Conservation (phyloP, 305 asterid genomes). For the Coffea humblotiana region DNA sequence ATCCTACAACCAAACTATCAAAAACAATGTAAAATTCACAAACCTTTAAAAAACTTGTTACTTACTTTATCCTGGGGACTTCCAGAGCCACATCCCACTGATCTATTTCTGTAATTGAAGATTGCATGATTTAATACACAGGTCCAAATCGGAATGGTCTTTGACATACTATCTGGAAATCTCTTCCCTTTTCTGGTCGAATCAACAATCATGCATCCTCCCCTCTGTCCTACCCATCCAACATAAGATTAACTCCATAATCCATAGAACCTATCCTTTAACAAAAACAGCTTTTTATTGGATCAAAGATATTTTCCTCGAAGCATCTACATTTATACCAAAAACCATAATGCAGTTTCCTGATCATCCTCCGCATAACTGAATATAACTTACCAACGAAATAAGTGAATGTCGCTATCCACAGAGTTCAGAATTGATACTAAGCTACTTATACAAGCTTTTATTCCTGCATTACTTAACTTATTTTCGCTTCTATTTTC, state of each 20-base stretch:
- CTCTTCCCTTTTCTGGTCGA: slow-evolving; percentile 94
- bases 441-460: too few species aligned
- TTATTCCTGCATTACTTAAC: too few species aligned
- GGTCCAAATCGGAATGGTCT: slow-evolving; percentile 96
- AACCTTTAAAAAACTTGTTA: not conserved
- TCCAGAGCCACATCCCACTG: slow-evolving; percentile 19
- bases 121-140: slow-evolving; percentile 91
- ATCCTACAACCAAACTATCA: not conserved
- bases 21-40: not conserved
- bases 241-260: not conserved
- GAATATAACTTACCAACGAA: too few species aligned
- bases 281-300: too few species aligned
- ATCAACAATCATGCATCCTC: slow-evolving; percentile 94
- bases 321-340: too few species aligned
- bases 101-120: slow-evolving; percentile 34
- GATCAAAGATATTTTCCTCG: too few species aligned
- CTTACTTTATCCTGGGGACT: slow-evolving; percentile 45
- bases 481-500: too few species aligned
- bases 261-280: not conserved
- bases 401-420: too few species aligned
- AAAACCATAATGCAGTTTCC: too few species aligned
- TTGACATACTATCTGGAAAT: slow-evolving; percentile 97
- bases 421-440: too few species aligned
- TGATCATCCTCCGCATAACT: too few species aligned
- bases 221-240: slow-evolving; percentile 81